Conservation (phyloP, 2,329 filamentous ascomycete species). For the Xylariaceae sp. region DNA sequence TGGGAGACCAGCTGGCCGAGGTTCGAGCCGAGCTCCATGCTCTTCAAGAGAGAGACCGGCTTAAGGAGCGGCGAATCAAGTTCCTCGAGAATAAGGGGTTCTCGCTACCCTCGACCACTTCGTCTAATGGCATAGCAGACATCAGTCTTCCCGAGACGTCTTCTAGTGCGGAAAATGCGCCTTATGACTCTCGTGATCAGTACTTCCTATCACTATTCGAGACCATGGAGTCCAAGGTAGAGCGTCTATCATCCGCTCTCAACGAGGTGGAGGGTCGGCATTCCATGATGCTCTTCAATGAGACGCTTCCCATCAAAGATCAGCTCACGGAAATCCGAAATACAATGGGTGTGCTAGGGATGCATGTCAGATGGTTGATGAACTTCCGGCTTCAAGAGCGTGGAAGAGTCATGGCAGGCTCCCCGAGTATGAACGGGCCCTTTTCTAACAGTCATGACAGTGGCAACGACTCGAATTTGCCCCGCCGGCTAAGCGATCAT, state of each 20-base stretch:
- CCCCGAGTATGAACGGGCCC: conserved; percentile 17
- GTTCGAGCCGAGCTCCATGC: conserved; percentile 46
- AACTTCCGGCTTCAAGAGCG: conserved; percentile 47
- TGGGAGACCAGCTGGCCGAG: conserved; percentile 41
- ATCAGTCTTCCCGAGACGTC: conserved; percentile 22
- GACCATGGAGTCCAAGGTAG: conserved; percentile 51
- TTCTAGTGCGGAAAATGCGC: conserved; percentile 19
- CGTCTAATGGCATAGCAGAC: conserved; percentile 19
- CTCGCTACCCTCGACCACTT: conserved; percentile 19
- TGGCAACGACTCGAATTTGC: conserved; percentile 15
- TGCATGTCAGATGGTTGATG: conserved; percentile 57
- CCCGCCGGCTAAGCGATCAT: conserved; percentile 26
- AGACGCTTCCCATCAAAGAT: conserved; percentile 58
- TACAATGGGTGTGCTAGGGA: conserved; percentile 53
- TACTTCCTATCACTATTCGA: conserved; percentile 42
- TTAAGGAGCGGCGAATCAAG: conserved; percentile 38
- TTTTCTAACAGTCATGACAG: conserved; percentile 21
- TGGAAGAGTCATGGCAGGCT: conserved; percentile 20
- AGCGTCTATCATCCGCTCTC: conserved; percentile 52
- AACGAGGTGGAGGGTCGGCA: conserved; percentile 57
- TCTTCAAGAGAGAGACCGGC: conserved; percentile 33
- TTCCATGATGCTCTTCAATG: conserved; percentile 57
- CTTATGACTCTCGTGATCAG: conserved; percentile 38
- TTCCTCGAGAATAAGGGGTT: conserved; percentile 35
- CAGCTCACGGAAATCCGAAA: conserved; percentile 57